Evolutionary conservation across 805 yeast genomes (phyloP).

Genomic region (Komagataella mondaviorum): DNA sequence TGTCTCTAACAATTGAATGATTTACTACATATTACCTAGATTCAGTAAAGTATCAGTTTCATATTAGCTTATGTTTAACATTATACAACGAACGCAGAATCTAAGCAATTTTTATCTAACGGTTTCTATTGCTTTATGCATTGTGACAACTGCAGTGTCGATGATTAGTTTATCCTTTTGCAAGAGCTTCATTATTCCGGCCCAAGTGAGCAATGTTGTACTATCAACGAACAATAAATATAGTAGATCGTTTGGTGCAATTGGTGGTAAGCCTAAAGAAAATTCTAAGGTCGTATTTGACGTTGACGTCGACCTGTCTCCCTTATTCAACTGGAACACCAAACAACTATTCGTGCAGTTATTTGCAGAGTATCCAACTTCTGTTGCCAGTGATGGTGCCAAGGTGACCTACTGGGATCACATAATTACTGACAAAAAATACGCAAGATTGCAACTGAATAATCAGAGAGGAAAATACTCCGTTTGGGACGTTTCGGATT

Average conservation of each 20-base stretch:
- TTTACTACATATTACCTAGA: too few species aligned
- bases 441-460: conserved; percentile 41
- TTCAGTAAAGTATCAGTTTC: background rate
- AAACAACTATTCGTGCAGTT: conserved; percentile 89
- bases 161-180: background rate
- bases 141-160: background rate
- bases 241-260: conserved; percentile 57
- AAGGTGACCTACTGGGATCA: conserved; percentile 86
- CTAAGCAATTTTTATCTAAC: background rate
- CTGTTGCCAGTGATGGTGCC: conserved; percentile 17
- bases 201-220: background rate
- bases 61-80: background rate
- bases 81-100: background rate
- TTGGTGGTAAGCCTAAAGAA: conserved; percentile 57
- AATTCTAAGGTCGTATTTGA: conserved; percentile 63
- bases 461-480: conserved; percentile 61
- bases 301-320: conserved; percentile 57
- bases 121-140: background rate
- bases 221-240: conserved; percentile 16
- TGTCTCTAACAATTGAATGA: background rate
- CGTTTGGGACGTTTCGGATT: conserved; percentile 71
- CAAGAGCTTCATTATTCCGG: background rate
- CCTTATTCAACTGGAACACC: conserved; percentile 92
- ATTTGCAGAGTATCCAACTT: conserved; percentile 59
- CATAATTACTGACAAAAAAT: conserved; percentile 45